Evolutionary conservation across 306 rosid genomes (phyloP).

Genomic region (Lagenaria siceraria): DNA sequence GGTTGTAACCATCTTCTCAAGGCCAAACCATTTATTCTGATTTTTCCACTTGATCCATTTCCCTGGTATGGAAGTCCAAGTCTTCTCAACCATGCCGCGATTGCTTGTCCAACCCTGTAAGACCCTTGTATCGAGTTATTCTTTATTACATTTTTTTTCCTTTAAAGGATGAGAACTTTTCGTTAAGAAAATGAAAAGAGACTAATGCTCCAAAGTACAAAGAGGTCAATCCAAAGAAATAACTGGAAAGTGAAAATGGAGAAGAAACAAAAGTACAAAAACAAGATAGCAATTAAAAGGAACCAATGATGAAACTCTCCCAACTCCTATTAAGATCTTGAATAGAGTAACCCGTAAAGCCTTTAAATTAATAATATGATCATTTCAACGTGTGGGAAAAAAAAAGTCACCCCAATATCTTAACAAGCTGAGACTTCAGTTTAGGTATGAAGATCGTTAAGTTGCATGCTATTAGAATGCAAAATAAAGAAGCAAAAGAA

Average conservation of each 20-base stretch:
- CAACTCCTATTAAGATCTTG: no score
- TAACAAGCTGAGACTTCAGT: not conserved
- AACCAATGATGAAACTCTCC: no score
- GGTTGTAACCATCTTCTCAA: constrained; percentile 79
- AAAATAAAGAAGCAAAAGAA: constrained; percentile 6
- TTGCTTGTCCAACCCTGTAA: constrained; percentile 71
- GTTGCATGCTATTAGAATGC: not conserved
- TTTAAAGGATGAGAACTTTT: no score
- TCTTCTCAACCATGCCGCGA: constrained; percentile 66
- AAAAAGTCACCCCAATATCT: not conserved
- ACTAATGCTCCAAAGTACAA: no score
- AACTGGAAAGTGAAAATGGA: no score
- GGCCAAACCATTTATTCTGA: constrained; percentile 49
- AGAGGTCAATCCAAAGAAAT: no score
- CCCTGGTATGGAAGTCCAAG: constrained; percentile 65
- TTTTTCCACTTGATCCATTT: constrained; percentile 62
- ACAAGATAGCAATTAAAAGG: no score
- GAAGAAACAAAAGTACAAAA: no score
- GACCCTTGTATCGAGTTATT: constrained; percentile 12
- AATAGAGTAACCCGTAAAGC: no score
- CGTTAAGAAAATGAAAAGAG: no score
- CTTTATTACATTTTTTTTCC: not conserved
- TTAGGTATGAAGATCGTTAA: not conserved
- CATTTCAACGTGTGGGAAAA: not conserved
- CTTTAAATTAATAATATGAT: constrained; percentile 6